These are phyloP conservation scores for Yamadazyma taylorii DNA, from an alignment of 1,139 yeast genomes.

Conservation along the genomic window DNA sequence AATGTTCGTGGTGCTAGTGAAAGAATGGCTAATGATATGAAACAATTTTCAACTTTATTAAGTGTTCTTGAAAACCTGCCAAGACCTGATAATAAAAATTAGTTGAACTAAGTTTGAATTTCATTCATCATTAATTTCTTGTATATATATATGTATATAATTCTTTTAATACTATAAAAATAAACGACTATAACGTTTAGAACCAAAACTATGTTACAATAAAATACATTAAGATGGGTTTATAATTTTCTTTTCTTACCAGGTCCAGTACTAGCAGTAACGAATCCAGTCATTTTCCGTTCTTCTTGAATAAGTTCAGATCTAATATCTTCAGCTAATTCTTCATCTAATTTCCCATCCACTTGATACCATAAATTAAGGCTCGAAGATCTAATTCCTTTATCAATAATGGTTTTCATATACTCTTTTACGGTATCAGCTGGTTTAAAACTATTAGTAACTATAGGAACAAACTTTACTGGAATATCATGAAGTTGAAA, in stretches of 20 bases:
- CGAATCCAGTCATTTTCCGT: slow-evolving; percentile 40
- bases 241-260: slow-evolving; percentile 34
- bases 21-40: slow-evolving; percentile 35
- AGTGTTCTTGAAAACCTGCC: slow-evolving; percentile 14
- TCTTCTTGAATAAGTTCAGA: slow-evolving; percentile 39
- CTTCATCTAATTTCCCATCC: slow-evolving; percentile 74
- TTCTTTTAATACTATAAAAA: slow-evolving; percentile 1
- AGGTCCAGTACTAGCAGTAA: slow-evolving; percentile 11
- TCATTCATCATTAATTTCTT: slow-evolving; percentile 4
- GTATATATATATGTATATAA: slow-evolving; percentile 10
- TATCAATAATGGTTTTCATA: slow-evolving; percentile 62
- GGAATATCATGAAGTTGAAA: slow-evolving; percentile 66
- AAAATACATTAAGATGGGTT: background rate
- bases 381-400: slow-evolving; percentile 61
- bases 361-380: slow-evolving; percentile 82
- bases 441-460: slow-evolving; percentile 65
- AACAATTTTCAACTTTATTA: slow-evolving; percentile 17
- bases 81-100: slow-evolving; percentile 1
- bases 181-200: slow-evolving; percentile 1
- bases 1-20: slow-evolving; percentile 33
- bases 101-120: too few species aligned
- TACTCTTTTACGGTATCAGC: slow-evolving; percentile 52
- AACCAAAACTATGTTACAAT: background rate
- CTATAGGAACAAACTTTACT: slow-evolving; percentile 62
- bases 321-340: slow-evolving; percentile 50